Base-by-base conservation (phyloP, 495 filamentous ascomycete genomes). In the Penicillium malachiteum region DNA sequence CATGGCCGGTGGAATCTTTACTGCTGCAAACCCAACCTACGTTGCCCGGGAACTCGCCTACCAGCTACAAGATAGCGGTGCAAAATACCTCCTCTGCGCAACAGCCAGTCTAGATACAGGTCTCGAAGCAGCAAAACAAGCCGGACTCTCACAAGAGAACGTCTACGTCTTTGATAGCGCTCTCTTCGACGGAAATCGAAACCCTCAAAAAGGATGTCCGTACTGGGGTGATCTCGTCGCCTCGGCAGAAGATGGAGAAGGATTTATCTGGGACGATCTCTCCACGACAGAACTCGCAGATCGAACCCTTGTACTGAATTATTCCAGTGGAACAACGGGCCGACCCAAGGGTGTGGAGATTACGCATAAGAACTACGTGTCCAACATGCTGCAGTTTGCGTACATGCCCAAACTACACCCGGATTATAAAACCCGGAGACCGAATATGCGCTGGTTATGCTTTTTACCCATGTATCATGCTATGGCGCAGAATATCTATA, bases 261-360 rank as follows among this genome's bases (percentile, higher is more conserved):
- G 48, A 11, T 83, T 78, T 54, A 61, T 61, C 12, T 83, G 78
- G 75, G 71, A 76, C 0, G 55, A 65, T 0, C 59, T 80, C 8
- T 48, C 55, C 1, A 77, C 64, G 48, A 69, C 62, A 6, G 75
- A 76, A 48, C 56, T 70, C 34, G 66, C 72, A 2, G 65, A 67
- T 34, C 72, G 67, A 5, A 80, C 79, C 12, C 73, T 80, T 2
- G 76, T 76, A 72, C 76, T 92, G 50, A 91, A 91, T 60, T 91
- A 91, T 70, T 84, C 78, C 50, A 83, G 78, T 47, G 91, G 91
- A 3, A 96, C 91, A 7, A 95, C 90, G 0, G 91, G 91, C 3
- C 75, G 89, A 6, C 87, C 91, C 12, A 96, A 95, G 65, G 91
- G 91, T 18, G 91, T 93, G 21, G 85, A 88, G 68, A 85, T 94